Base-by-base conservation (phyloP, 2,329 filamentous ascomycete species). In the Cercospora sesami region DNA sequence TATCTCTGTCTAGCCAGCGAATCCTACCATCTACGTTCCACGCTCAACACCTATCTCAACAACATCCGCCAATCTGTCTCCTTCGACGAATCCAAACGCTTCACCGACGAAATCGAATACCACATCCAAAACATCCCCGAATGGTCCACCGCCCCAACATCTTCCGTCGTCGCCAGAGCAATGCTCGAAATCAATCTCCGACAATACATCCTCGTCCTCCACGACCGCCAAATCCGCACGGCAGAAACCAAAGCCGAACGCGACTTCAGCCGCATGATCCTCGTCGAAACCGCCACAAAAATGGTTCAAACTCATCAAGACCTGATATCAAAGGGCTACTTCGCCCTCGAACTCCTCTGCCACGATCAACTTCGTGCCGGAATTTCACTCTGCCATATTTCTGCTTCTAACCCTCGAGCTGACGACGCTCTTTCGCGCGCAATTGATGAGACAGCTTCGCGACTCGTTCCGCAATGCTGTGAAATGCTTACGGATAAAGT, bases 31-130 rank as follows among this genome's bases (percentile, higher is more conserved):
- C 68, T 78, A 12, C 67, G 76, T 30, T 72, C 73, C 12, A 72
- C 68, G 5, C 65, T 78, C 3, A 76, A 74, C 33, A 75, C 72
- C 1, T 69, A 71, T n/a, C 68, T 78, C 8, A 78, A 78, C 69
- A 76, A 76, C 66, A 75, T 77, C 36, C 71, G 74, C 3, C 71
- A 76, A 42, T 69, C 68, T 7, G 64, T 77, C 6, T 66, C 71
- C 2, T 78, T 76, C 59, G 73, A 77, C 33, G 75, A 77, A 26
- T 72, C 76, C 10, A 75, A 76, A 63, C 67, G 74, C n/a, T 75
- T 73, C 65, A 74, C 76, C 2, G 75, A 78, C 26, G 76, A 77
- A 55, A 73, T 78, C 39, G 75, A 78, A 63, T 61, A 73, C 26
- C 73, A 73, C 28, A 55, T 77, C 7, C 67, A 72, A 31, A 64